Evolutionary conservation across 345 rosid genomes (phyloP).

Genomic region (Eucalyptus cloeziana): DNA sequence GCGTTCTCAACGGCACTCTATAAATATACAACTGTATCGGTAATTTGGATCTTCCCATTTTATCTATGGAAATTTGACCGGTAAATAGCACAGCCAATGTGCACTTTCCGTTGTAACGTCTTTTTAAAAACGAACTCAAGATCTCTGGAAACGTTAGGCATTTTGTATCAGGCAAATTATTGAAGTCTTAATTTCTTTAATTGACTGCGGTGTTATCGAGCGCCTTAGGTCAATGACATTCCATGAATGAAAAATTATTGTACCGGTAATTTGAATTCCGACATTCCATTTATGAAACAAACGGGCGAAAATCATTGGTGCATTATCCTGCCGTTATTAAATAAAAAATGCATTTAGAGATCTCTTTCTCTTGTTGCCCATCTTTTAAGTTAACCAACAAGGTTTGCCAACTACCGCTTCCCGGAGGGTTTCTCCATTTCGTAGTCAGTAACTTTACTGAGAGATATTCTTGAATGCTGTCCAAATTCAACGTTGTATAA

Average conservation of each 20-base stretch:
- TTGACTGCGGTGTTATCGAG: background rate
- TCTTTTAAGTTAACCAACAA: background rate
- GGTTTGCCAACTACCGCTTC: background rate
- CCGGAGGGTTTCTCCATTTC: background rate
- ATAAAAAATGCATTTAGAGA: background rate
- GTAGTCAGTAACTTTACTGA: fast-evolving
- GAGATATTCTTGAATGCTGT: background rate
- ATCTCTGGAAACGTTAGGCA: fast-evolving
- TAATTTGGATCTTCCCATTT: background rate
- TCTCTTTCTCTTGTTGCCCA: background rate
- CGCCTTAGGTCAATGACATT: fast-evolving
- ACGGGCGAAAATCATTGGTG: fast-evolving
- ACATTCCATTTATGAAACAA: background rate
- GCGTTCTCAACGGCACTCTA: background rate
- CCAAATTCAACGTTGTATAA: background rate
- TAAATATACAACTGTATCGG: fast-evolving
- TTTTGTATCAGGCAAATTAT: background rate
- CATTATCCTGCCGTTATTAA: background rate
- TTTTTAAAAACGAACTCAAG: background rate
- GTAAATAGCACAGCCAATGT: fast-evolving
- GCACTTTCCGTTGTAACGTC: fast-evolving
- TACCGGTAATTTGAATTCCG: background rate
- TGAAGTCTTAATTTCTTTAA: background rate
- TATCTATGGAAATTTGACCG: background rate
- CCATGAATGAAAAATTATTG: background rate